phyloP scores from a whole-genome alignment of 164 flowering plant species.

The Nymphaea thermarum region DNA sequence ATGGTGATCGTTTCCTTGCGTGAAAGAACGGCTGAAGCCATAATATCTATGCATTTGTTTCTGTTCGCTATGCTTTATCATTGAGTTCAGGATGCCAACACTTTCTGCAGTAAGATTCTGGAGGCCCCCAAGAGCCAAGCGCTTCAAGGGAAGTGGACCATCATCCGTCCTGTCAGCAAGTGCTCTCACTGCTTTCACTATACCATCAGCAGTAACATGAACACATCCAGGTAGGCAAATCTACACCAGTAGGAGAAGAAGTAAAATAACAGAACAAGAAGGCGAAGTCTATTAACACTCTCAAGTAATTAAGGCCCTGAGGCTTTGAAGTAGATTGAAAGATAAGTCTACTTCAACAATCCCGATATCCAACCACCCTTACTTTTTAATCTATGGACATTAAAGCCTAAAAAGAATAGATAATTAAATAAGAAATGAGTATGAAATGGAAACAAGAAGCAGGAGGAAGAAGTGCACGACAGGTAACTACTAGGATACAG shows the following conservation, averaged over 20 bases:
- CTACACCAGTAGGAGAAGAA: background rate
- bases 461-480: no score
- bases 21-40: conserved; percentile 4
- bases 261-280: no score
- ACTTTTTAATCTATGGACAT: no score
- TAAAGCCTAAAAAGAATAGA: no score
- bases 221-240: conserved; percentile 47
- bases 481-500: no score
- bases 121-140: conserved; percentile 38
- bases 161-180: conserved; percentile 1
- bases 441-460: no score
- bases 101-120: conserved; percentile 32
- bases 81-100: conserved; percentile 24
- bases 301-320: no score
- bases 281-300: no score
- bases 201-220: conserved; percentile 48
- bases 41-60: conserved; percentile 11
- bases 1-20: background rate
- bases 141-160: conserved; percentile 25
- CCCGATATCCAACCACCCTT: no score
- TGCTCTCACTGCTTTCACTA: conserved; percentile 29
- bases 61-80: conserved; percentile 13
- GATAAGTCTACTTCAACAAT: no score
- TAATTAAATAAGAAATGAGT: no score
- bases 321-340: no score